Percentiles rank a stretch among this genome's conserved stretches.
Conservation (phyloP, 495 filamentous ascomycete species). For the Thermochaetoides thermophila region DNA sequence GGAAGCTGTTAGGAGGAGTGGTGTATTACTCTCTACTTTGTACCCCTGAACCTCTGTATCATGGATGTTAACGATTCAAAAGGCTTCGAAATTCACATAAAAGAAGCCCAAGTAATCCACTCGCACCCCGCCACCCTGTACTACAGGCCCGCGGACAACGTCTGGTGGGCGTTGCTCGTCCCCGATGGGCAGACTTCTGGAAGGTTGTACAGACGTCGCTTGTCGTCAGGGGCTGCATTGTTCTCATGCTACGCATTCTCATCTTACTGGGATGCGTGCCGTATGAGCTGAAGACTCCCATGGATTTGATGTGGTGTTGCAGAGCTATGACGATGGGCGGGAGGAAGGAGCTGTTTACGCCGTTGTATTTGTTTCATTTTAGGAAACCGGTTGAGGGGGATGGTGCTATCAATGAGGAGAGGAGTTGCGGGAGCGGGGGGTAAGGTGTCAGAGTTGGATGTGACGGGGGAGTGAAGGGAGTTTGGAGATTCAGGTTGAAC, state of each 20-base stretch:
- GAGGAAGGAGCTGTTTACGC: constrained; percentile 9
- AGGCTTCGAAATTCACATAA: constrained; percentile 7
- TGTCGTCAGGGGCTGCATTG: constrained; percentile 1
- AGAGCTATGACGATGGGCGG: constrained; percentile 5
- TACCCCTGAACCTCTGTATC: no score
- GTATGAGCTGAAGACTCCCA: constrained; percentile 1
- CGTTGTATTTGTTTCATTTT: constrained; percentile 10
- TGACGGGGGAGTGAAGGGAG: no score
- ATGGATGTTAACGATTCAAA: no score
- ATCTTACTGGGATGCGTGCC: constrained; percentile 3
- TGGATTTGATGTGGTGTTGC: constrained; percentile 12
- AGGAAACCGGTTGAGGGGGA: constrained; percentile 4
- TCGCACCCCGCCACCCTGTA: constrained; percentile 7
- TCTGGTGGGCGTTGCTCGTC: constrained; percentile 3
- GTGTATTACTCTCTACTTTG: constrained; percentile 1
- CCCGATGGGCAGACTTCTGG: constrained; percentile 9
- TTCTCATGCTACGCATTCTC: constrained; percentile 1
- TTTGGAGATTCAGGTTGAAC: no score
- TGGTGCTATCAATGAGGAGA: background rate
- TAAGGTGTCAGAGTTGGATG: no score
- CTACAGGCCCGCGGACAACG: constrained; percentile 9
- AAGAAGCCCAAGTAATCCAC: constrained; percentile 9
- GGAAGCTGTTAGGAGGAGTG: constrained; percentile 1
- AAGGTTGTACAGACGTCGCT: constrained; percentile 9
- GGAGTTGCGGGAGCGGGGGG: no score